phyloP scores from a whole-genome alignment of 1,139 yeast species.

The Hansenula sp. region DNA sequence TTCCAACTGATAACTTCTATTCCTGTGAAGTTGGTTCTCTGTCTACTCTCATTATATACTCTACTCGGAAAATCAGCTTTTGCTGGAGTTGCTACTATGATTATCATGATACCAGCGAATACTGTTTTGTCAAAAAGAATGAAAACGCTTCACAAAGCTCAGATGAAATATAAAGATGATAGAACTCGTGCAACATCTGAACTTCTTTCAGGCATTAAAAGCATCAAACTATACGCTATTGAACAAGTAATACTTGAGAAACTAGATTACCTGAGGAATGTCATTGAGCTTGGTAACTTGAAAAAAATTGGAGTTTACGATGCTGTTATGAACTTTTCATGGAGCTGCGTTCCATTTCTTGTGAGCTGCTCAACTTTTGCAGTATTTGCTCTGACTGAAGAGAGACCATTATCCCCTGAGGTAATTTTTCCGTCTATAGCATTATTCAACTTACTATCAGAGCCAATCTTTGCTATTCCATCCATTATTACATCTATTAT shows the following conservation, averaged over 20 bases:
- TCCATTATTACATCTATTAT: conserved; percentile 48
- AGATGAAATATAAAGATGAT: conserved; percentile 65
- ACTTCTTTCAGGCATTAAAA: conserved; percentile 58
- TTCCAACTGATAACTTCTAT: conserved; percentile 54
- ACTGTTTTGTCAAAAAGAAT: conserved; percentile 43
- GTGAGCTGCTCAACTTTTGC: conserved; percentile 65
- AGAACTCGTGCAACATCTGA: conserved; percentile 58
- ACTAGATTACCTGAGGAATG: conserved; percentile 46
- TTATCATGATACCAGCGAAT: conserved; percentile 57
- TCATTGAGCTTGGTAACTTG: conserved; percentile 45
- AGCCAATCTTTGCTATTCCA: conserved; percentile 59
- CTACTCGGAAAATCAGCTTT: conserved; percentile 60
- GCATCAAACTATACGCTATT: conserved; percentile 74
- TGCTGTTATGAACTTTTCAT: conserved; percentile 50
- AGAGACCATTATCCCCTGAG: conserved; percentile 60
- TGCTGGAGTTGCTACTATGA: conserved; percentile 52
- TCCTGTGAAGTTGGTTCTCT: conserved; percentile 53
- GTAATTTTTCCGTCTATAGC: conserved; percentile 71
- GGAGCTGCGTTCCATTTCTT: conserved; percentile 64
- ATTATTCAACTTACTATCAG: conserved; percentile 53
- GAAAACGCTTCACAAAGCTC: conserved; percentile 48
- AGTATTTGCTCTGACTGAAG: conserved; percentile 42
- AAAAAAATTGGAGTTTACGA: conserved; percentile 41
- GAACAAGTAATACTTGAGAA: conserved; percentile 59
- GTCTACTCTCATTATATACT: conserved; percentile 51